Conservation (phyloP, 176 grass and related monocot species). For the maize (Zea mays) region DNA sequence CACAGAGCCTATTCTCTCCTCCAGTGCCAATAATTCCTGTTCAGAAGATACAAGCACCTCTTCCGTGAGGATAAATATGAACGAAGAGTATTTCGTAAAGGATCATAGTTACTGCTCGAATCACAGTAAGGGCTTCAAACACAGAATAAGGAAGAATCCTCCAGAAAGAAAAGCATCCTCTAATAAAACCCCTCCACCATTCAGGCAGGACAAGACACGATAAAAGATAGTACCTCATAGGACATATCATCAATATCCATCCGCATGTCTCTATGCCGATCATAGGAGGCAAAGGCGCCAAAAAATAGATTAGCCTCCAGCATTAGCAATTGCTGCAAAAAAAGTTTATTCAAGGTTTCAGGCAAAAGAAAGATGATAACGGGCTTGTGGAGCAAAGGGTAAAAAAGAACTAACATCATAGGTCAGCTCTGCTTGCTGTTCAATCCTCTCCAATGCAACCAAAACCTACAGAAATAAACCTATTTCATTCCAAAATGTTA, state of each 20-base stretch:
- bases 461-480: constrained; percentile 50
- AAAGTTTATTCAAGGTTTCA: constrained; percentile 25
- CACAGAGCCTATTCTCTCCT: constrained; percentile 81
- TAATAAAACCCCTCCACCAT: constrained; percentile 7
- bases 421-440: constrained; percentile 57
- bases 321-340: constrained; percentile 62
- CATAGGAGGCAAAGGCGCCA: constrained; percentile 47
- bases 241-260: constrained; percentile 96
- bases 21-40: constrained; percentile 68
- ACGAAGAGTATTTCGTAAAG: neutral
- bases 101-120: neutral
- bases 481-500: neutral
- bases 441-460: constrained; percentile 62
- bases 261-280: constrained; percentile 71
- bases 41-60: constrained; percentile 1
- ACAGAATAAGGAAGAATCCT: neutral
- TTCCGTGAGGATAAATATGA: constrained; percentile 4
- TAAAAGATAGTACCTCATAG: constrained; percentile 66
- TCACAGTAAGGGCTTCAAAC: neutral
- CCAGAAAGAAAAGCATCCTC: constrained; percentile 9
- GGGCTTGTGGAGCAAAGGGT: constrained; percentile 21
- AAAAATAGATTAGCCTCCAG: constrained; percentile 59
- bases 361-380: constrained; percentile 15
- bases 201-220: constrained; percentile 7
- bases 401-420: constrained; percentile 59